Conservation (phyloP, 352 stramenopile species). For the Peronospora belbahrii region DNA sequence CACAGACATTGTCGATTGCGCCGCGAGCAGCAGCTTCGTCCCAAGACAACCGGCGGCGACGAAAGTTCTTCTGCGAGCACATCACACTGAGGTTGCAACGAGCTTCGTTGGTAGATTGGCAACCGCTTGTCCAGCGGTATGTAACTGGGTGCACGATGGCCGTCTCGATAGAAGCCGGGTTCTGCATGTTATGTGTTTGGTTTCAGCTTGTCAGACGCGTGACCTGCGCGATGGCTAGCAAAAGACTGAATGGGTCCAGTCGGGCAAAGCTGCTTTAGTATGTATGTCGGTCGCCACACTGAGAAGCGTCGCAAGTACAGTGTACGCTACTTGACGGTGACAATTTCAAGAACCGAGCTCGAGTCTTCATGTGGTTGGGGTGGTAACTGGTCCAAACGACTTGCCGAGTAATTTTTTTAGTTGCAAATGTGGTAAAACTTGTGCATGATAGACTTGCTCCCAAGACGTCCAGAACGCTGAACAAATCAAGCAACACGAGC, state of each 20-base stretch:
- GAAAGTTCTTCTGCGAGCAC: slow-evolving; percentile 10
- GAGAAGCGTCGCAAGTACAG: slow-evolving; percentile 16
- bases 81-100: slow-evolving; percentile 17
- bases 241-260: slow-evolving; percentile 22
- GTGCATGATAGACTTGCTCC: slow-evolving; percentile 8
- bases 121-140: slow-evolving; percentile 20
- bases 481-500: not conserved
- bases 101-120: not conserved
- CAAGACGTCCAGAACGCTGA: not conserved
- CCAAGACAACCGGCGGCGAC: slow-evolving; percentile 19
- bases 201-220: slow-evolving; percentile 5
- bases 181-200: slow-evolving; percentile 6
- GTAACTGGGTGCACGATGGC: slow-evolving; percentile 13
- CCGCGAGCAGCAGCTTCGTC: slow-evolving; percentile 5
- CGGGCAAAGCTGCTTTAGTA: not conserved
- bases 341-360: slow-evolving; percentile 19
- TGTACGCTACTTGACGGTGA: slow-evolving; percentile 21
- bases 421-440: slow-evolving; percentile 18
- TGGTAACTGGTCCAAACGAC: not conserved
- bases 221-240: slow-evolving; percentile 13
- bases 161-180: slow-evolving; percentile 7
- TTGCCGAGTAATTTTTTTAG: slow-evolving; percentile 14
- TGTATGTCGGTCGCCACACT: slow-evolving; percentile 7
- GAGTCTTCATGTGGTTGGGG: not conserved
- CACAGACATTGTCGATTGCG: slow-evolving; percentile 2